phyloP scores from a whole-genome alignment of 2,329 filamentous ascomycete species.

The Erysiphe pulchra region DNA sequence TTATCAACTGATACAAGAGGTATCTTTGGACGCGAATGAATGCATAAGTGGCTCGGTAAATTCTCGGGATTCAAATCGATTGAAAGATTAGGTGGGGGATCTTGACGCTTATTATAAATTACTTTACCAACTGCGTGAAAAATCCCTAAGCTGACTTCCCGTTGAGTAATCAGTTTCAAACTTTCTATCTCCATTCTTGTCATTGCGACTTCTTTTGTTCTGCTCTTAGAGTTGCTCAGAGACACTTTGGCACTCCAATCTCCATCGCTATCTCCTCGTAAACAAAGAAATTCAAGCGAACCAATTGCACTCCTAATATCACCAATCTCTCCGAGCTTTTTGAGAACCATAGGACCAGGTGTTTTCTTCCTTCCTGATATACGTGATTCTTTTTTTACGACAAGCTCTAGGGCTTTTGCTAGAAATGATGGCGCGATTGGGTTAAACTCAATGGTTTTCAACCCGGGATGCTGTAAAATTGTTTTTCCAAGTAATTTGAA shows the following conservation, averaged over 20 bases:
- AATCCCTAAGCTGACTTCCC: conserved; percentile 74
- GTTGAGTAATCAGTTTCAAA: conserved; percentile 55
- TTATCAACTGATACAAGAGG: conserved; percentile 45
- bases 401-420: conserved; percentile 54
- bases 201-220: conserved; percentile 29
- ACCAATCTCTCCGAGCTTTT: conserved; percentile 59
- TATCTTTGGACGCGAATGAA: conserved; percentile 29
- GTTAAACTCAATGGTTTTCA: conserved; percentile 75
- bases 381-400: conserved; percentile 65
- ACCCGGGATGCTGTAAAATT: conserved; percentile 56
- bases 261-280: conserved; percentile 50
- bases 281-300: conserved; percentile 72
- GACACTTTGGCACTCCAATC: conserved; percentile 52
- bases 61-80: conserved; percentile 21
- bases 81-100: conserved; percentile 17
- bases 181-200: conserved; percentile 60
- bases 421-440: conserved; percentile 68
- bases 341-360: conserved; percentile 55
- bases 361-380: conserved; percentile 50
- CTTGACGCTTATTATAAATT: conserved; percentile 78
- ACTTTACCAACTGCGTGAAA: conserved; percentile 94
- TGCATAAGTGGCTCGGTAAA: conserved; percentile 32
- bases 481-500: conserved; percentile 73
- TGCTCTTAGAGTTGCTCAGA: conserved; percentile 38
- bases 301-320: conserved; percentile 86